phyloP scores from a whole-genome alignment of 2,329 filamentous ascomycete genomes.

The Plectosphaerella sp. region DNA sequence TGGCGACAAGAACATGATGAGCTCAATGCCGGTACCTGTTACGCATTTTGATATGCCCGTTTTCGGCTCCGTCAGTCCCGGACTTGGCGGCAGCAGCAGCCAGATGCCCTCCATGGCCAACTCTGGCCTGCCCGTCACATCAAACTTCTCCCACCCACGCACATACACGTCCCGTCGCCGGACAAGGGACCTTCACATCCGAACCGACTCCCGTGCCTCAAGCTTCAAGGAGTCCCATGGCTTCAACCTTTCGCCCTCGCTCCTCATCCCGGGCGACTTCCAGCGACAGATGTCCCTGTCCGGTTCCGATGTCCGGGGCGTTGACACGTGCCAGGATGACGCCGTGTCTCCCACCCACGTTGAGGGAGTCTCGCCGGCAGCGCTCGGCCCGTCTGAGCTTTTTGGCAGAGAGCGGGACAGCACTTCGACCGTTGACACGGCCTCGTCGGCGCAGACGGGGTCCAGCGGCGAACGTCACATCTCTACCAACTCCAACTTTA shows the following conservation, averaged over 20 bases:
- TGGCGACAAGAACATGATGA: constrained; percentile 15
- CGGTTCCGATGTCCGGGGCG: constrained; percentile 1
- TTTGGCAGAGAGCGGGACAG: constrained; percentile 41
- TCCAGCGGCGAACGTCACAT: constrained; percentile 47
- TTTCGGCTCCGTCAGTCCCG: constrained; percentile 45
- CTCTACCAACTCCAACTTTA: constrained; percentile 49
- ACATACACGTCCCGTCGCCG: constrained; percentile 25
- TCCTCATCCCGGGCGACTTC: constrained; percentile 59
- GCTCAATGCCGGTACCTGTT: constrained; percentile 9
- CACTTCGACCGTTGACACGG: constrained; percentile 50
- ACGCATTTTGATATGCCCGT: constrained; percentile 37
- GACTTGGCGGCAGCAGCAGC: constrained; percentile 22
- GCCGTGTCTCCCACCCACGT: constrained; percentile 22
- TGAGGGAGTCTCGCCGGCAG: constrained; percentile 25
- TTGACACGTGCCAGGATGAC: constrained; percentile 25
- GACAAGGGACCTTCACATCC: constrained; percentile 24
- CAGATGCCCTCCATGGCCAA: too few relatives aligned
- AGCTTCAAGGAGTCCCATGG: constrained; percentile 57
- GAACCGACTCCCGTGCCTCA: constrained; percentile 41
- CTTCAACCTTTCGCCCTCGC: constrained; percentile 55
- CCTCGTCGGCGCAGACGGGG: constrained; percentile 40
- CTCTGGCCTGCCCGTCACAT: constrained; percentile 24
- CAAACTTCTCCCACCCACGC: constrained; percentile 50
- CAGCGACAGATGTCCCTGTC: constrained; percentile 44
- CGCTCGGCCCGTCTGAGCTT: constrained; percentile 24